Evolutionary conservation across 805 yeast species (phyloP).

Genomic region (Pichia californica): DNA sequence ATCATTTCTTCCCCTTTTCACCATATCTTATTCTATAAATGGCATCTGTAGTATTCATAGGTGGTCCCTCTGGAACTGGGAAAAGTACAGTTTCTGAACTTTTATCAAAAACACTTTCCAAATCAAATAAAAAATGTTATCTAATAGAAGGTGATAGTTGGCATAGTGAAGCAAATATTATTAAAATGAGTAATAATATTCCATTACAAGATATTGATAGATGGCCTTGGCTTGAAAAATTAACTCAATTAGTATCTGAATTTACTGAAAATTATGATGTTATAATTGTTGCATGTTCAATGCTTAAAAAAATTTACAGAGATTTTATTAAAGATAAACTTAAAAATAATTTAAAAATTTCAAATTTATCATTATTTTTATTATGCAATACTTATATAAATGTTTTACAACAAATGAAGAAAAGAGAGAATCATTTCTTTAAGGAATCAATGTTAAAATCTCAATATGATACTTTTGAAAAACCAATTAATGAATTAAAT

Average conservation of each 20-base stretch:
- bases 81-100: conserved; percentile 69
- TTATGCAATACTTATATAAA: conserved; percentile 58
- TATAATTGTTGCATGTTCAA: conserved; percentile 75
- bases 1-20: not conserved
- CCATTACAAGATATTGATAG: conserved; percentile 88
- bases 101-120: conserved; percentile 38
- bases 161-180: conserved; percentile 65
- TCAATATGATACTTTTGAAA: conserved; percentile 68
- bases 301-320: conserved; percentile 71
- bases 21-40: too few relatives aligned
- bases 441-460: conserved; percentile 76
- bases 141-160: conserved; percentile 75
- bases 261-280: conserved; percentile 27
- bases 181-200: conserved; percentile 74
- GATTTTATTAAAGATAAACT: conserved; percentile 44
- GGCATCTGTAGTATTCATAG: conserved; percentile 47
- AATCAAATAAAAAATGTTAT: conserved; percentile 28
- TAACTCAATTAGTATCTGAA: conserved; percentile 38
- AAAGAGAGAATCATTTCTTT: conserved; percentile 80
- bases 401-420: conserved; percentile 51
- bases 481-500: conserved; percentile 39
- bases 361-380: conserved; percentile 53
- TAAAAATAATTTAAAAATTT: not conserved
- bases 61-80: conserved; percentile 97
- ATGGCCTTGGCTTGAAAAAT: conserved; percentile 74